Base-by-base conservation (phyloP, 2,329 filamentous ascomycete species). In the Atkinsonella hypoxylon region DNA sequence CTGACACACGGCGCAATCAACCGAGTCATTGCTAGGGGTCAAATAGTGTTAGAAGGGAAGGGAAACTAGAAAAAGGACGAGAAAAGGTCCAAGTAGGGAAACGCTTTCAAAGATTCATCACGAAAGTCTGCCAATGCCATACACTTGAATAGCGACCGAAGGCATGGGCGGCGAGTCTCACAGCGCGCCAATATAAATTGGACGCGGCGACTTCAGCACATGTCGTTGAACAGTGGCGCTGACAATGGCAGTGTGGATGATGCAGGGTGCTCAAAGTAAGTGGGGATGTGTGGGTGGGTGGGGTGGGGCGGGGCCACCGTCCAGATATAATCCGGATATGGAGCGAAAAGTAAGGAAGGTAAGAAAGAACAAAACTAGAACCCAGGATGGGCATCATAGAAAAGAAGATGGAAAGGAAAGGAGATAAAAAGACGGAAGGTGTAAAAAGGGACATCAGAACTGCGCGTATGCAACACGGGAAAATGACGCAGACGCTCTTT, bases 1-100 rank as follows among this genome's bases (percentile, higher is more conserved):
- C 63, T 84, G 81, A 68, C 93, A 98, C 50, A 96, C 89, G 43
- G 91, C 93, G 67, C 93, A 98, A 66, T 97, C 91, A 22, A 97
- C 93, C 39, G 93, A 97, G 70, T 97, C 89, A 65, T 87, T 85
- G 62, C 88, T 94, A 62, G 5, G 44, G 17, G 20, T 13, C 12
- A 42, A 46, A 34, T 4, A 38, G 12, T 43, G 20, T 49, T 38
- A 49, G 47, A 43, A 26, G 20, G 30, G 36, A 46, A 36, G 20
- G 44, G 30, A 45, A 45, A 17, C 31, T 17, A 31, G 44, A 40
- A 32, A 47, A 34, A 18, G 11, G 15, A 26, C 26, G 26, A 17
- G 31, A 40, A 31, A 45, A 12, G 10, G 34, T 15, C 4, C 1
- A 11, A 36, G 6, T 26, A 13, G 4, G 18, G 7, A 38, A 44